Evolutionary conservation across 257 asterid genomes (phyloP).

Genomic region (Fraxinus cuspidata): DNA sequence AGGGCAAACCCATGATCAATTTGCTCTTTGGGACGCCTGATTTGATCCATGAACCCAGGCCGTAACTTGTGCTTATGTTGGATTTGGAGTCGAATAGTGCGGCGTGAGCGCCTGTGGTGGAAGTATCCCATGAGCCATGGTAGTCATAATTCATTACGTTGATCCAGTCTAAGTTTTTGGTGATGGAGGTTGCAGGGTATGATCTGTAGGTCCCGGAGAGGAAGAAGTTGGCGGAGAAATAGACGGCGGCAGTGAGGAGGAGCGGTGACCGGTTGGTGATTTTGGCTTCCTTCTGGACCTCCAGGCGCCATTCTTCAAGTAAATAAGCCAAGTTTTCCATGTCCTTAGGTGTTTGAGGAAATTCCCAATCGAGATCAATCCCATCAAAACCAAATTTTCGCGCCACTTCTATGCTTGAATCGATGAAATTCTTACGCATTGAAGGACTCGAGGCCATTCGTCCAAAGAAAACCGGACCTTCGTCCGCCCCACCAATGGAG

Average conservation of each 20-base stretch:
- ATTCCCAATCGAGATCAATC: constrained; percentile 83
- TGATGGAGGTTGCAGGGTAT: constrained; percentile 56
- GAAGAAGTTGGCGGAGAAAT: constrained; percentile 58
- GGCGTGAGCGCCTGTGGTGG: constrained; percentile 73
- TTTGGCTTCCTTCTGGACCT: constrained; percentile 43
- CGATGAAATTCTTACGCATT: constrained; percentile 47
- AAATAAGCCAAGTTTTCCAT: constrained; percentile 54
- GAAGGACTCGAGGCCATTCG: constrained; percentile 46
- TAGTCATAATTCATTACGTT: constrained; percentile 79
- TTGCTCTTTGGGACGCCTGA: constrained; percentile 56
- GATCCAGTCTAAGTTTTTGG: constrained; percentile 67
- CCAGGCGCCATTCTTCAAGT: constrained; percentile 66
- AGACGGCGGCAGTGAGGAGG: constrained; percentile 80
- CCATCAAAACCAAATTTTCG: constrained; percentile 68
- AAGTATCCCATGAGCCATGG: constrained; percentile 61
- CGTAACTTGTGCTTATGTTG: constrained; percentile 66
- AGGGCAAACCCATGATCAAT: constrained; percentile 74
- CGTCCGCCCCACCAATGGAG: constrained; percentile 73
- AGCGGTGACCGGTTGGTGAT: constrained; percentile 40
- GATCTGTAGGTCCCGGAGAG: constrained; percentile 41
- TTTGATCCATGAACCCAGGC: constrained; percentile 65
- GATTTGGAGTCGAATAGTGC: constrained; percentile 60
- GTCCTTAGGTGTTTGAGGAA: constrained; percentile 48
- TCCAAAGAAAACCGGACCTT: constrained; percentile 41
- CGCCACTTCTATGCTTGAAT: constrained; percentile 65